Base-by-base conservation (phyloP, 306 rosid genomes). In the Hippophae gyantsensis region DNA sequence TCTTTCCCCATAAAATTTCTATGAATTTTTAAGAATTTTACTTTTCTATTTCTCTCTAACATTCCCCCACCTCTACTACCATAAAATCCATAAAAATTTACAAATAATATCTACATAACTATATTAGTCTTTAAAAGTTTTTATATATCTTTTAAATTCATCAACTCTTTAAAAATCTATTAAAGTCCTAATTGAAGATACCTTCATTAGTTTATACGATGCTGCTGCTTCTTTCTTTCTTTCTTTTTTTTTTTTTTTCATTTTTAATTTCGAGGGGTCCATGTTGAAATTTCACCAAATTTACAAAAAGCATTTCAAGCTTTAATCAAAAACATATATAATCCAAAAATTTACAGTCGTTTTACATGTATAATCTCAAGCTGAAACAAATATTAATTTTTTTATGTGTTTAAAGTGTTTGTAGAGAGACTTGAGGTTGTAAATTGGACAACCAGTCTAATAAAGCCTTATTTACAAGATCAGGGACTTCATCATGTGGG, bases 401-500 rank as follows among this genome's bases (percentile, higher is more conserved):
- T 72, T 18, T 42, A 54, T 13, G 14, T 49, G 52, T 54, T 70
- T 86, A 79, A 10, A 65, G 65, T 43, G 74, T 67, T 66, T 72
- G 90, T 12, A 79, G 89, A 59, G 85, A 55, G 6, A 65, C 74
- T 61, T 82, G 69, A 43, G 80, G 67, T 54, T 74, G 62, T 10
- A 81, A 56, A 43, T 81, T 74, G 38, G 87, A 60, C 48, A 92
- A 73, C 95, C 95, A 88, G 56, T 84, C 89, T 72, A 88, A 54
- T 18, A 88, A 80, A 66, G 96, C 95, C 60, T 56, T 61, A 67
- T 92, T 92, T 60, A 78, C 96, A 54, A 75, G 88, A 64, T 83
- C 93, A 3, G 99, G 96, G 66, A 66, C 76, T 78, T 88, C 96
- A 10, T 88, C 95, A 40, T 88, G 98, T 6, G 97, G 97, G 45